These are phyloP conservation scores for Calonectria fujianensis DNA, from an alignment of 2,329 filamentous ascomycete genomes.

Conservation along the genomic window DNA sequence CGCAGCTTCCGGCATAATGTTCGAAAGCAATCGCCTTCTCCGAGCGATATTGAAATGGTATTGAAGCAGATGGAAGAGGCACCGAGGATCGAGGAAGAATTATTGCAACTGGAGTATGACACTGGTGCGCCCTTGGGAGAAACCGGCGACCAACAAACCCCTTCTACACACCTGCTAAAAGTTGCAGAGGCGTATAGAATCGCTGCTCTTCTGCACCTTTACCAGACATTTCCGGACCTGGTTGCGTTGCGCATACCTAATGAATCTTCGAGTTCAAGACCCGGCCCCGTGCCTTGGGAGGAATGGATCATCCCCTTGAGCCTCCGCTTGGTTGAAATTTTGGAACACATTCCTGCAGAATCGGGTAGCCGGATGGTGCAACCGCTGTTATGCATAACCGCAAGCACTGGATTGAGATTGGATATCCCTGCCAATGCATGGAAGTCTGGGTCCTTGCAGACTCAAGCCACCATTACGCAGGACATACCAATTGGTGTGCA, in stretches of 20 bases:
- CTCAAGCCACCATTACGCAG: background rate
- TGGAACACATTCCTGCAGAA: slow-evolving; percentile 59
- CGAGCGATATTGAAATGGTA: slow-evolving; percentile 56
- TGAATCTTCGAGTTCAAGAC: slow-evolving; percentile 33
- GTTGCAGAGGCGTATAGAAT: slow-evolving; percentile 64
- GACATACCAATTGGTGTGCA: slow-evolving; percentile 26
- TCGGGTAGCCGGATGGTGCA: slow-evolving; percentile 62
- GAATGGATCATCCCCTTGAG: slow-evolving; percentile 61
- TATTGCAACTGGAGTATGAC: slow-evolving; percentile 58
- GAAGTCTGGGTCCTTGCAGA: slow-evolving; percentile 17
- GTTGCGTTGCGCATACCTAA: slow-evolving; percentile 57
- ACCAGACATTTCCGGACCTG: slow-evolving; percentile 63
- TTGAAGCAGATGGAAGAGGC: slow-evolving; percentile 55
- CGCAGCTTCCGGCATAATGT: slow-evolving; percentile 58
- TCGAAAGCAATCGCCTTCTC: slow-evolving; percentile 42
- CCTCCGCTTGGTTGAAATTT: slow-evolving; percentile 58
- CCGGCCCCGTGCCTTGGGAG: slow-evolving; percentile 58
- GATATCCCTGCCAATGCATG: slow-evolving; percentile 41
- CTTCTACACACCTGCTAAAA: slow-evolving; percentile 57
- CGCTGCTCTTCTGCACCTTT: slow-evolving; percentile 62
- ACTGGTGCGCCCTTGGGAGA: slow-evolving; percentile 44
- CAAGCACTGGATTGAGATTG: slow-evolving; percentile 59
- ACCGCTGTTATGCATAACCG: slow-evolving; percentile 61
- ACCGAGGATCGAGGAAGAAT: slow-evolving; percentile 58
- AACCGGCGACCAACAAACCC: slow-evolving; percentile 58